Base-by-base conservation (phyloP, 495 filamentous ascomycete genomes). In the Penicillium angulare region DNA sequence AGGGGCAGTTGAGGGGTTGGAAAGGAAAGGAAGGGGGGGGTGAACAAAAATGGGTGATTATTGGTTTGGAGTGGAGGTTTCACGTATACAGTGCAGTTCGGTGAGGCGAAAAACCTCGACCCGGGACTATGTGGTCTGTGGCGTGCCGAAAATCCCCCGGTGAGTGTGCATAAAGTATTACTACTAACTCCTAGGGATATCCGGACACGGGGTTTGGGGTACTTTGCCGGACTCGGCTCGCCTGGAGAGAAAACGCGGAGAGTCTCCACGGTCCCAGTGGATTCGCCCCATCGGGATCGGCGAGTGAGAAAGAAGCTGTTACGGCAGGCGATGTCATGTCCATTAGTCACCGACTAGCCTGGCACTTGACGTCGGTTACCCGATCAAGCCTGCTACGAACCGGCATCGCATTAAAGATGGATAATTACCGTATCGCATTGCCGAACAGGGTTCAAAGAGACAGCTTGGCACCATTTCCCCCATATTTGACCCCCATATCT, bases 331-430 rank as follows among this genome's bases (percentile, higher is more conserved):
- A 26, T 53, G 45, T 53, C 45, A 50, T 45, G 27, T 16, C 18
- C 43, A 22, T 35, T 39, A 26, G 21, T 47, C 42, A 35, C 26
- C 42, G 27, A 43, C 7, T 39, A 21, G 7, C 22, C 40, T 58
- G 59, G 58, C 61, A 64, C 16, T 59, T 64, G 50, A 54, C 21
- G 22, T 51, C 61, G 61, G 61, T 55, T 62, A n/a, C n/a, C n/a
- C n/a, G n/a, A n/a, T n/a, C n/a, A n/a, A n/a, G n/a, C n/a, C n/a
- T n/a, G n/a, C n/a, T n/a, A n/a, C n/a, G n/a, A n/a, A n/a, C n/a
- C n/a, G n/a, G n/a, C n/a, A n/a, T n/a, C n/a, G n/a, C n/a, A n/a
- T n/a, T n/a, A n/a, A n/a, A n/a, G n/a, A n/a, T n/a, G n/a, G n/a
- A n/a, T n/a, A n/a, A n/a, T n/a, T n/a, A n/a, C n/a, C n/a, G n/a